Percentiles rank a stretch among this genome's conserved stretches.
These are phyloP conservation scores for Magnaporthales sp. DNA, from an alignment of 2,329 filamentous ascomycete genomes.

Conservation along the genomic window DNA sequence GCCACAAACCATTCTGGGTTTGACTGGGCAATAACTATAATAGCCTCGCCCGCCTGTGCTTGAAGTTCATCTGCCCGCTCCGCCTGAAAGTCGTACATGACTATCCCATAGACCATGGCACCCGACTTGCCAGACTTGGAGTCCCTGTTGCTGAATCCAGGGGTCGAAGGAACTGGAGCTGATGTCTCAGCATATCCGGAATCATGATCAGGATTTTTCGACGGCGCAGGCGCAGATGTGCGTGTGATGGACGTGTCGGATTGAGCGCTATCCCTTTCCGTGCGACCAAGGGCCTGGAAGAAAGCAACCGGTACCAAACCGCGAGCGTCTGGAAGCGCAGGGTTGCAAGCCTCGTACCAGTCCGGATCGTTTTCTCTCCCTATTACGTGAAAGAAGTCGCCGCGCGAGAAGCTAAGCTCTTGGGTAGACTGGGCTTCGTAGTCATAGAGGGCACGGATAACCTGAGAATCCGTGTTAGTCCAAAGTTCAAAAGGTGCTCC, in stretches of 20 bases:
- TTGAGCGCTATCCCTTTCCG: constrained; percentile 77
- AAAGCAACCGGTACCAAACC: constrained; percentile 90
- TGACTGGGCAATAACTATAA: constrained; percentile 97
- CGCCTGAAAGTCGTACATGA: constrained; percentile 94
- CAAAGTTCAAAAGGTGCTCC: not conserved
- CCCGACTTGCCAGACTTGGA: constrained; percentile 49
- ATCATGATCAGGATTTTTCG: constrained; percentile 69
- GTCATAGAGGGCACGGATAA: constrained; percentile 94
- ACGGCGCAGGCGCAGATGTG: constrained; percentile 26
- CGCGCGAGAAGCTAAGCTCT: constrained; percentile 84
- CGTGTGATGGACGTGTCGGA: constrained; percentile 41
- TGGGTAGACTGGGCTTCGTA: constrained; percentile 70
- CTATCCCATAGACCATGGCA: constrained; percentile 92
- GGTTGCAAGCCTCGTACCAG: constrained; percentile 99
- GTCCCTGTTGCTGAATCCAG: constrained; percentile 30
- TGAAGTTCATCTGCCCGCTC: constrained; percentile 94
- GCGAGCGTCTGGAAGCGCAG: constrained; percentile 73
- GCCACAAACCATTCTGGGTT: constrained; percentile 99
- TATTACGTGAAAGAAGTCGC: constrained; percentile 98
- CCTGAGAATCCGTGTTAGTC: constrained; percentile 39
- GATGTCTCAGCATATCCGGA: constrained; percentile 71
- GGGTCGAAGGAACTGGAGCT: constrained; percentile 16
- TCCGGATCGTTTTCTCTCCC: constrained; percentile 87
- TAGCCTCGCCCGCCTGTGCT: constrained; percentile 88
- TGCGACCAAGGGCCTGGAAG: constrained; percentile 88